Evolutionary conservation across 1,284 basidiomycete species (phyloP), one percentile per base, ranked within the genome.

Genomic region (Xerocomus amazonicus): DNA sequence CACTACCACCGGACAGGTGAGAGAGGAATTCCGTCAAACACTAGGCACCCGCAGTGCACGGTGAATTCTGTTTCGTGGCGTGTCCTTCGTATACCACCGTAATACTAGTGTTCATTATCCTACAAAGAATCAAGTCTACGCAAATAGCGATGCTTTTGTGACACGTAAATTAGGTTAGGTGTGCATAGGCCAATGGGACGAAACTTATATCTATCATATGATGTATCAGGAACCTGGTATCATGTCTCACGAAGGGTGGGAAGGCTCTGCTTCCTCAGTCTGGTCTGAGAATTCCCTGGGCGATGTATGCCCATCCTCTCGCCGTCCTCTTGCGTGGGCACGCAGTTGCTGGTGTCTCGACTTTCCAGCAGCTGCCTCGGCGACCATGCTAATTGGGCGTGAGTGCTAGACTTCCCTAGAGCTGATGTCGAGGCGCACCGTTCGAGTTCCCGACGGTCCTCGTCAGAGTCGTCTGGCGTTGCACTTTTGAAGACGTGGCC

Each of bases 371-470:
- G 83, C 83, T 6, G 83, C 83, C 62, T 86, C 83, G 6, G 83
- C 83, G 2, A 86, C 83, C 75, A 87, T 84, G 52, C 83, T 85
- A 45, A 43, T 46, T 12, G 26, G 9, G 12, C 40, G 13, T 14
- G 9, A 32, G 53, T 35, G 28, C 56, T 27, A 55, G 48, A 17
- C 43, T 51, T 14, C 13, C 39, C 33, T 28, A 47, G 23, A 33
- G 28, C 37, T 38, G 31, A 29, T 19, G 23, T 5, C 40, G 35
- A 14, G 38, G 50, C 77, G 17, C 54, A 87, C 89, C 91, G 75
- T 70, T 97, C 94, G 33, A 97, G 81, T 68, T 97, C 93, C 47
- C 94, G 79, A 27, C 95, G 81, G 63, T 96, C 95, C 61, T 89
- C 87, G 62, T 95, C 93, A 10, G 88, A 84, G 65, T 92, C 92